Base-by-base conservation (phyloP, 2,329 filamentous ascomycete genomes). In the Verticillium isaacii region DNA sequence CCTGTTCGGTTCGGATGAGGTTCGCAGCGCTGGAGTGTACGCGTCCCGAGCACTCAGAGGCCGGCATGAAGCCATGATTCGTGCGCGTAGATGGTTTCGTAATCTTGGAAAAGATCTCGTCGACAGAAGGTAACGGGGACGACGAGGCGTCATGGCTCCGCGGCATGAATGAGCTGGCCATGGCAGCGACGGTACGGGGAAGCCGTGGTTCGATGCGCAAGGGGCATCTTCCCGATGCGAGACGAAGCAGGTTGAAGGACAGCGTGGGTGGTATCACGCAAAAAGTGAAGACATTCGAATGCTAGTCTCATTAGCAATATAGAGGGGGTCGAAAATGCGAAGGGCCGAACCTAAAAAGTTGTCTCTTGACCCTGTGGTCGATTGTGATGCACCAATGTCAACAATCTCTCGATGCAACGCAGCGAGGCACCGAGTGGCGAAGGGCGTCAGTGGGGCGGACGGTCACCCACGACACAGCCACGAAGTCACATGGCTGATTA, bases 101-200 rank as follows among this genome's bases (percentile, higher is more conserved):
- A 17, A 63, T n/a, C 60, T 77, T 79, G 2, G 75, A 73, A 1
- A 82, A 65, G 11, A 87, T 69, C 2, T 85, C 78, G 41, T 76
- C 75, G 0, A 86, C 71, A 0, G 83, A 78, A 3, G 85, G 85
- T 0, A 87, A 85, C 0, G 83, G 85, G 0, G 83, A 83, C 9
- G 69, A 64, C 19, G 37, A 45, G 72, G 69, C 36, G 75, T 62
- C 34, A 72, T 61, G 34, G 73, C 66, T 19, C 73, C 66, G 11
- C 72, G 66, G 41, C 66, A 58, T 29, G 61, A 74, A 68, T 61
- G 71, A 64, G 61, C 73, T 66, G 65, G 74, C 70, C 73, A 77
- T 75, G 55, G 59, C 68, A 58, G 60, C 64, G 68, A 63, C 60
- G 64, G 58, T 67, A 72, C 61, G 72, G 67, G 63, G 68, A 56